Evolutionary conservation across 495 filamentous ascomycete species (phyloP).

Genomic region (Penicillium canariense): DNA sequence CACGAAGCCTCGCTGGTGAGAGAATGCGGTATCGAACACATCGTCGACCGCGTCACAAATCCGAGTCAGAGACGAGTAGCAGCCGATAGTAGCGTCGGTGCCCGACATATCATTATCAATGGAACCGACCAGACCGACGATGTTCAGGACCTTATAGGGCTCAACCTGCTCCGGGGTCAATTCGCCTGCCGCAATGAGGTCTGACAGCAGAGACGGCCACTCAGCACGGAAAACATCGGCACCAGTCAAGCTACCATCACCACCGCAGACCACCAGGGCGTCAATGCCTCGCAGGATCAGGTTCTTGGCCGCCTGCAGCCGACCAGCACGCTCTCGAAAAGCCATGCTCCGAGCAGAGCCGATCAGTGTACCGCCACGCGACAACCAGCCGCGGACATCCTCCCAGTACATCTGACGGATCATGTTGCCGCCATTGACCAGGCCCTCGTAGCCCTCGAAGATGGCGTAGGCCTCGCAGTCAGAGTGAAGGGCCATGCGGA

Average conservation of each 20-base stretch:
- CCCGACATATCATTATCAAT: constrained; percentile 98
- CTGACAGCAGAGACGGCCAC: constrained; percentile 82
- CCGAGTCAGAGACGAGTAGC: constrained; percentile 85
- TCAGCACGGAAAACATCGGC: constrained; percentile 90
- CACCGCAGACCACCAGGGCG: constrained; percentile 93
- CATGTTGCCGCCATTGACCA: constrained; percentile 83
- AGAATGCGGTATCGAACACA: constrained; percentile 94
- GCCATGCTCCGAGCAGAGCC: constrained; percentile 88
- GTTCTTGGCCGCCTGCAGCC: constrained; percentile 85
- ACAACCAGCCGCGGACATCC: constrained; percentile 91
- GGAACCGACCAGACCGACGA: constrained; percentile 92
- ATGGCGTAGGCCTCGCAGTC: constrained; percentile 87
- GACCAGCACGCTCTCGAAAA: constrained; percentile 83
- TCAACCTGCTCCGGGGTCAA: constrained; percentile 66
- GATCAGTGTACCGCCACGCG: constrained; percentile 94
- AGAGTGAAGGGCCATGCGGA: constrained; percentile 84
- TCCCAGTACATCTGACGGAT: constrained; percentile 89
- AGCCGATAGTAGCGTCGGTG: constrained; percentile 97
- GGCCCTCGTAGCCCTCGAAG: constrained; percentile 94
- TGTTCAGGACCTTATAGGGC: constrained; percentile 80
- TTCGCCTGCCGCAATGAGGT: constrained; percentile 70
- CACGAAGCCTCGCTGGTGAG: constrained; percentile 97
- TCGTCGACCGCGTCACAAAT: constrained; percentile 95
- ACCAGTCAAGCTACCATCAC: constrained; percentile 95
- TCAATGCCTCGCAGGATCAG: constrained; percentile 90